Evolutionary conservation across 2,329 filamentous ascomycete genomes (phyloP).

Genomic region (Aspergillus fumigatiaffinis): DNA sequence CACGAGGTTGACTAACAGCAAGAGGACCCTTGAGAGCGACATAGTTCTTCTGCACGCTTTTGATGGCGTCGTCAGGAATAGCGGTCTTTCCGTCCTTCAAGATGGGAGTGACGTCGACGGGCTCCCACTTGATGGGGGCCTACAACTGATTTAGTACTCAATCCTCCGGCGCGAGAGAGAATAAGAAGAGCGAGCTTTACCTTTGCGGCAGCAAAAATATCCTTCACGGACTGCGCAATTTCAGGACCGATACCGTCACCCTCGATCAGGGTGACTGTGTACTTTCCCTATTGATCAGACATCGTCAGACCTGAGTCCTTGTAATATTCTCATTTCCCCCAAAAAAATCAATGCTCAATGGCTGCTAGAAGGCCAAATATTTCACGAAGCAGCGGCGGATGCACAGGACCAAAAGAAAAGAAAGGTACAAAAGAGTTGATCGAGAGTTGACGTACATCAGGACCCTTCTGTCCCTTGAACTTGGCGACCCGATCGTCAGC

Average conservation of each 20-base stretch:
- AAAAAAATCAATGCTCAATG: neutral
- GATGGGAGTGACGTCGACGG: conserved; percentile 90
- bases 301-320: conserved; percentile 13
- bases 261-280: conserved; percentile 94
- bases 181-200: conserved; percentile 45
- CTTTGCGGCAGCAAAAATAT: conserved; percentile 94
- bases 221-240: conserved; percentile 96
- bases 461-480: conserved; percentile 86
- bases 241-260: conserved; percentile 98
- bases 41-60: conserved; percentile 91
- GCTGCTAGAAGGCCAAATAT: neutral
- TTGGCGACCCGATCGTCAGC: conserved; percentile 74
- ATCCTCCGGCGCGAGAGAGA: conserved; percentile 1
- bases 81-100: conserved; percentile 93
- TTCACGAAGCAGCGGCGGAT: conserved; percentile 15
- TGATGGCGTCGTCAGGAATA: conserved; percentile 88
- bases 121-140: conserved; percentile 94
- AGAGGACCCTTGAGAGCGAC: conserved; percentile 97
- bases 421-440: conserved; percentile 16
- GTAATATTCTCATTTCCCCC: neutral
- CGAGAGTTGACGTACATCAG: conserved; percentile 63
- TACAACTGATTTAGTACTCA: conserved; percentile 42
- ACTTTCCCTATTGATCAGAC: conserved; percentile 67
- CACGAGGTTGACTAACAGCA: conserved; percentile 59
- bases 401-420: conserved; percentile 22